phyloP scores from a whole-genome alignment of 1,284 basidiomycete genomes.

The Irpex rosettiformis region DNA sequence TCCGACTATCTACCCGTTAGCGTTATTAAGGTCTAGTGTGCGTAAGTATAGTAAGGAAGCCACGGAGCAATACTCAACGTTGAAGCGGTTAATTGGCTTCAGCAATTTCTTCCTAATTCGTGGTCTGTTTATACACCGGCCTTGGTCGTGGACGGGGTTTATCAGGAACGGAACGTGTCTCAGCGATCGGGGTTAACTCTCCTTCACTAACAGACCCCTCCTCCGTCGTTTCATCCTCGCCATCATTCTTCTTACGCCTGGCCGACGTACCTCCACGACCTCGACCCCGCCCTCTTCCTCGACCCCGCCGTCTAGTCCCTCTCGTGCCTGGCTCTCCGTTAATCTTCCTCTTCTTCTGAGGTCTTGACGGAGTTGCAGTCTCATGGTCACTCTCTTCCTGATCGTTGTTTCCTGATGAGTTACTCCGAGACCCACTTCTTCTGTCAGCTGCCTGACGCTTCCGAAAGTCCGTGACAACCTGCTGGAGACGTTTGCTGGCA shows the following conservation, averaged over 20 bases:
- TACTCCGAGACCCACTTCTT: constrained; percentile 12
- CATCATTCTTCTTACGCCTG: constrained; percentile 23
- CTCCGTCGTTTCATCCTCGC: constrained; percentile 8
- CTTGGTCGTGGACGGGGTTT: constrained; percentile 36
- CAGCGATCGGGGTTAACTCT: neutral
- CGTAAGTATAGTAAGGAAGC: neutral
- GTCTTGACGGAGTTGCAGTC: constrained; percentile 11
- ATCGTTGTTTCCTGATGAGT: constrained; percentile 7
- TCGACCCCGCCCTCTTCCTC: constrained; percentile 14
- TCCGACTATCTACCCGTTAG: neutral
- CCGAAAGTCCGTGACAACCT: constrained; percentile 84
- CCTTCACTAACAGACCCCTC: constrained; percentile 27
- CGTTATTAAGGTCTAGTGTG: neutral
- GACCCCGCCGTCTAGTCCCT: constrained; percentile 7
- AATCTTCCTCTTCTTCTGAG: constrained; percentile 31
- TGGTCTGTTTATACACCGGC: constrained; percentile 20
- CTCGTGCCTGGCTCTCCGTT: constrained; percentile 20
- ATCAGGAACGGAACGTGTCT: neutral
- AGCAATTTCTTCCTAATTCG: neutral
- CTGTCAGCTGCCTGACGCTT: constrained; percentile 39
- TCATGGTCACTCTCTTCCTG: constrained; percentile 15
- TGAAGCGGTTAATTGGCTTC: neutral
- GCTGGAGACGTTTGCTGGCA: constrained; percentile 83
- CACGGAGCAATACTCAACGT: neutral
- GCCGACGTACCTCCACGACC: constrained; percentile 10